phyloP scores from a whole-genome alignment of 2,329 filamentous ascomycete genomes.

The Immersiporthe knoxdaviesiana region DNA sequence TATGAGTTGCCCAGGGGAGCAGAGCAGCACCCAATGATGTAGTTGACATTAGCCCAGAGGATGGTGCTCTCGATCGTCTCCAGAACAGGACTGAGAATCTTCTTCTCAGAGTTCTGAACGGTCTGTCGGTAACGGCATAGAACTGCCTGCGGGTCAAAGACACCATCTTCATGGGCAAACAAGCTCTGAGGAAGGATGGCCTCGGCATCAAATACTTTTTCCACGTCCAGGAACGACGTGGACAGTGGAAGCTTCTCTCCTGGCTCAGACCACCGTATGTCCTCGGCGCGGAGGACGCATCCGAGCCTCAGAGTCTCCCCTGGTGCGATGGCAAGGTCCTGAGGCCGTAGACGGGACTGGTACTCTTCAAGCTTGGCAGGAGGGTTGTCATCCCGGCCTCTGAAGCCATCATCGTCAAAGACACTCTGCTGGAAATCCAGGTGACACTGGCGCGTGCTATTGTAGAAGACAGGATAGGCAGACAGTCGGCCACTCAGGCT shows the following conservation, averaged over 20 bases:
- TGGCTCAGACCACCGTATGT: neutral
- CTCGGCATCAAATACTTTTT: slow-evolving; percentile 2
- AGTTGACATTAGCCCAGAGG: slow-evolving; percentile 31
- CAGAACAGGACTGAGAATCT: neutral
- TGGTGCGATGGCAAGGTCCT: neutral
- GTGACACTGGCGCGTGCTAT: neutral
- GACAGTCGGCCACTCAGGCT: slow-evolving; percentile 14
- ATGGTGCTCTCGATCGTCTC: slow-evolving; percentile 28
- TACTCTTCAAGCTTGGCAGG: neutral
- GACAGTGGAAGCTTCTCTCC: neutral
- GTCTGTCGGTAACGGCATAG: neutral
- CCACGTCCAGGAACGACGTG: neutral
- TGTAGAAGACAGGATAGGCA: slow-evolving; percentile 11
- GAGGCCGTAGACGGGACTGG: neutral
- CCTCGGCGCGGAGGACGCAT: slow-evolving; percentile 5
- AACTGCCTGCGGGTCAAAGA: neutral
- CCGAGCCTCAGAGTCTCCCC: slow-evolving; percentile 15
- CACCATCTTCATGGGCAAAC: slow-evolving; percentile 8
- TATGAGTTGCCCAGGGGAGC: slow-evolving; percentile 12
- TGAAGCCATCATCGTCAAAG: neutral
- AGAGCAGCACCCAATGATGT: slow-evolving; percentile 31
- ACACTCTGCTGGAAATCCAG: neutral
- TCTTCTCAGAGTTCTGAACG: neutral
- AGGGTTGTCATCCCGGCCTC: neutral
- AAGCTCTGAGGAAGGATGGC: neutral